Conservation (phyloP, 805 yeast genomes). For the Teunomyces atbi region DNA sequence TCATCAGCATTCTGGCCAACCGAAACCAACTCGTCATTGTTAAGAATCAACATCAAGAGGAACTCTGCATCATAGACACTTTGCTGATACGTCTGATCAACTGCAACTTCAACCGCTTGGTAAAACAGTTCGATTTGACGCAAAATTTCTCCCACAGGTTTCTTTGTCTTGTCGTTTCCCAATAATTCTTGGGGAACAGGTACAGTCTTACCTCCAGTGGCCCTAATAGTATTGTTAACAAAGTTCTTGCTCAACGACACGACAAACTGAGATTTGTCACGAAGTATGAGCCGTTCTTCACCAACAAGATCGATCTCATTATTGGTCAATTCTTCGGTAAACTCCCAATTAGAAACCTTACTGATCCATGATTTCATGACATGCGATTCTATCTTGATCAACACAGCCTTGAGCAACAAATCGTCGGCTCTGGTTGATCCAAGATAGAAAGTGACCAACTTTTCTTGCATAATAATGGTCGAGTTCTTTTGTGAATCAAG, state of each 20-base stretch:
- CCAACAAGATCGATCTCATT: constrained; percentile 49
- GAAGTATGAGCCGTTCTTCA: constrained; percentile 45
- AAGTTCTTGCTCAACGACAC: constrained; percentile 51
- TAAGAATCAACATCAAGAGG: constrained; percentile 56
- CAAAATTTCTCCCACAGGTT: constrained; percentile 13
- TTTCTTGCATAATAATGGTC: constrained; percentile 45
- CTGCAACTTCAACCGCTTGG: constrained; percentile 13
- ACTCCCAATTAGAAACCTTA: constrained; percentile 64
- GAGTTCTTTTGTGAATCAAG: constrained; percentile 48
- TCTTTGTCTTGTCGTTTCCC: background rate
- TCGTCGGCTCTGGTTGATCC: constrained; percentile 68
- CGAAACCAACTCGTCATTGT: constrained; percentile 61
- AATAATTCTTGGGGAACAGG: constrained; percentile 9
- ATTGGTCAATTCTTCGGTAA: constrained; percentile 39
- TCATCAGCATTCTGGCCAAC: constrained; percentile 23
- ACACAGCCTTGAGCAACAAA: constrained; percentile 52
- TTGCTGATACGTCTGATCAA: constrained; percentile 21
- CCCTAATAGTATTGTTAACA: constrained; percentile 47
- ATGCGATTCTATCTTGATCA: constrained; percentile 57
- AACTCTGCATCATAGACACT: constrained; percentile 69
- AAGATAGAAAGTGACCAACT: constrained; percentile 47
- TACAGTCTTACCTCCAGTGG: background rate
- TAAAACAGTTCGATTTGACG: constrained; percentile 26
- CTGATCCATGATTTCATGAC: constrained; percentile 63
- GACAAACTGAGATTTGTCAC: constrained; percentile 44